Evolutionary conservation across 225 moss, liverwort and hornwort genomes (phyloP), one percentile per base, ranked within the genome.

Genomic region (Polytrichum commune): DNA sequence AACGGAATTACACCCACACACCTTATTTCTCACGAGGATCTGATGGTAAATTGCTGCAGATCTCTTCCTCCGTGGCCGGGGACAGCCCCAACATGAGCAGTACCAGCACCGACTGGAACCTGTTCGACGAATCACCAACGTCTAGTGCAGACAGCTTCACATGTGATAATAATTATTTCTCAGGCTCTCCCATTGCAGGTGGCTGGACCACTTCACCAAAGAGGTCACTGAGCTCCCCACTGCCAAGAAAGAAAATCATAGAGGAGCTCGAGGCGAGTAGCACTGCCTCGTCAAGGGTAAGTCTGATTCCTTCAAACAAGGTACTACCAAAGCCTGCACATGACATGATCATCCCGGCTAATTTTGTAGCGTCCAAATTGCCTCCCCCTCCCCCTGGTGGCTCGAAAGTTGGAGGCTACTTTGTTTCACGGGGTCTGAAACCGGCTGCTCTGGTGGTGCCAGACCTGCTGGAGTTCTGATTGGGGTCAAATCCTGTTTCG

Each of bases 91-190:
- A 77, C 63, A 77, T 62, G 29, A 77, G 77, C 64, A 75, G 63
- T 9, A 66, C 81, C 29, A 76, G 76, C 64, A 76, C 76, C 29
- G 73, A 76, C n/a, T 79, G 82, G 85, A 79, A 75, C 8, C 74
- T 79, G 57, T 85, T 85, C 18, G 85, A 75, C 19, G 85, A 82
- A 29, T 79, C 85, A 18, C 82, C 82, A 53, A 58, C 72, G 63
- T 72, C 75, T 67, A 65, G 66, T 46, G 75, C 68, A 65, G 46
- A 46, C 16, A 71, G 77, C 60, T 77, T 35, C 67, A 65, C 66
- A 62, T 77, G 8, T 35, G 9, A 9, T 35, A 35, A 9, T 35
- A 13, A 16, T 46, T 46, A 13, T 46, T 46, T 76, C 55, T 71
- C 77, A 18, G 75, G 69, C 64, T 76, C 85, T 70, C 82, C 72